These are phyloP conservation scores for Zalaria obscura DNA, from an alignment of 2,329 filamentous ascomycete species.

Conservation along the genomic window DNA sequence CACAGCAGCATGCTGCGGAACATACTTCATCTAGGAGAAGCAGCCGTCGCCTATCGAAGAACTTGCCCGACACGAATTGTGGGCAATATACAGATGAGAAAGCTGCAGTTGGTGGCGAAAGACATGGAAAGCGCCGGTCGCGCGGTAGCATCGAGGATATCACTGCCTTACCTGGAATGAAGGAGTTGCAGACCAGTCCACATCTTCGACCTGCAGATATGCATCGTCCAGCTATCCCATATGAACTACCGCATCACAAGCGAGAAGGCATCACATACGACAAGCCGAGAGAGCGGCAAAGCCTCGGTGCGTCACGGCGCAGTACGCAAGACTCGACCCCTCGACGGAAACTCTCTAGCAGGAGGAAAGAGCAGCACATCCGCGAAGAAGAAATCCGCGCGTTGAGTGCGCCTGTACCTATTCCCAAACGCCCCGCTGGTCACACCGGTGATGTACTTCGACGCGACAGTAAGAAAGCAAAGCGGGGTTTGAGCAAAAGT, in stretches of 20 bases:
- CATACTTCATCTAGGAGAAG: not conserved
- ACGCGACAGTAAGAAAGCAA: slow-evolving; percentile 52
- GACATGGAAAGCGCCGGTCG: not conserved
- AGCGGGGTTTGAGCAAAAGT: slow-evolving; percentile 44
- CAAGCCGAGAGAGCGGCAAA: not conserved
- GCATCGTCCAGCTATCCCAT: slow-evolving; percentile 25
- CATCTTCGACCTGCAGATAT: slow-evolving; percentile 30
- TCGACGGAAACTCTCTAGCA: slow-evolving; percentile 59
- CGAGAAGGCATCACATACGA: not conserved
- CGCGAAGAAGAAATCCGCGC: slow-evolving; percentile 80
- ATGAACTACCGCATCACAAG: slow-evolving; percentile 23
- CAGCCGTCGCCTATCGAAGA: too few species aligned
- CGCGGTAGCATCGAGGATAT: slow-evolving; percentile 24
- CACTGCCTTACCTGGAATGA: slow-evolving; percentile 29
- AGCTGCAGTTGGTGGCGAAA: not conserved
- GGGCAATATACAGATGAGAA: not conserved
- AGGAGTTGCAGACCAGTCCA: slow-evolving; percentile 28
- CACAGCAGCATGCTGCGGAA: not conserved
- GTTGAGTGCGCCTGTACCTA: slow-evolving; percentile 58
- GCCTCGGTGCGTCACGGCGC: not conserved
- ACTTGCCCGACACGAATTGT: not conserved
- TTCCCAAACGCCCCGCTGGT: slow-evolving; percentile 44
- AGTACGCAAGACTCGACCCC: slow-evolving; percentile 34
- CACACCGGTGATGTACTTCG: slow-evolving; percentile 36
- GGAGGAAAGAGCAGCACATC: slow-evolving; percentile 56